A percentile compares a stretch with the other conserved stretches of the same genome.
These are phyloP conservation scores for Macrophomina pseudophaseolina DNA, from an alignment of 2,329 filamentous ascomycete species.

Conservation along the genomic window DNA sequence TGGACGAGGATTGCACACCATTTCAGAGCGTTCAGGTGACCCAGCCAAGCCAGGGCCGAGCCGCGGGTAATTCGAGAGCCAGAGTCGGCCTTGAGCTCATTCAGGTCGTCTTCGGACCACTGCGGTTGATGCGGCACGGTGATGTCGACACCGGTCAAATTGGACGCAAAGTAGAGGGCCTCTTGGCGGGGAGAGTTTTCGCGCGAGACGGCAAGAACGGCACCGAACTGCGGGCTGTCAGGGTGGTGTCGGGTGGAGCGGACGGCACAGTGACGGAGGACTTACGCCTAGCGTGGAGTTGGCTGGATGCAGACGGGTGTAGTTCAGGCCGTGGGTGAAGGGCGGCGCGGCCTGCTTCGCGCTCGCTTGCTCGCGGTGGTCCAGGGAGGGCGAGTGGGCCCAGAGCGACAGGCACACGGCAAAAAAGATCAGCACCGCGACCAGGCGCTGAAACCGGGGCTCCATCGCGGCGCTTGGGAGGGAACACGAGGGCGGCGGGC, in stretches of 20 bases:
- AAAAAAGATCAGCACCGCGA: conserved; percentile 19
- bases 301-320: conserved; percentile 28
- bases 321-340: conserved; percentile 22
- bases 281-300: conserved; percentile 34
- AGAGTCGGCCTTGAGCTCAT: conserved; percentile 34
- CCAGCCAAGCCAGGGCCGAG: conserved; percentile 48
- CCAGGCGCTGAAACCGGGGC: conserved; percentile 24
- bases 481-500: conserved; percentile 10
- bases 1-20: conserved; percentile 32
- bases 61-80: conserved; percentile 41
- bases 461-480: conserved; percentile 24
- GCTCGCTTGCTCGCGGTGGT: not conserved
- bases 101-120: conserved; percentile 45
- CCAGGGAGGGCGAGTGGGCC: conserved; percentile 7
- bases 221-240: conserved; percentile 40
- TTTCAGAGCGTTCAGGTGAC: conserved; percentile 45
- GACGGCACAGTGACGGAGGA: not conserved
- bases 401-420: conserved; percentile 21
- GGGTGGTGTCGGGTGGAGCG: not conserved
- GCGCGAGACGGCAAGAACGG: conserved; percentile 46
- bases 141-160: conserved; percentile 46
- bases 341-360: conserved; percentile 9
- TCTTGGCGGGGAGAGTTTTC: conserved; percentile 40
- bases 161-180: conserved; percentile 43
- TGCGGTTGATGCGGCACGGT: conserved; percentile 44